These are phyloP conservation scores for Colletotrichum endophyticum DNA, from an alignment of 2,329 filamentous ascomycete genomes.

Conservation along the genomic window DNA sequence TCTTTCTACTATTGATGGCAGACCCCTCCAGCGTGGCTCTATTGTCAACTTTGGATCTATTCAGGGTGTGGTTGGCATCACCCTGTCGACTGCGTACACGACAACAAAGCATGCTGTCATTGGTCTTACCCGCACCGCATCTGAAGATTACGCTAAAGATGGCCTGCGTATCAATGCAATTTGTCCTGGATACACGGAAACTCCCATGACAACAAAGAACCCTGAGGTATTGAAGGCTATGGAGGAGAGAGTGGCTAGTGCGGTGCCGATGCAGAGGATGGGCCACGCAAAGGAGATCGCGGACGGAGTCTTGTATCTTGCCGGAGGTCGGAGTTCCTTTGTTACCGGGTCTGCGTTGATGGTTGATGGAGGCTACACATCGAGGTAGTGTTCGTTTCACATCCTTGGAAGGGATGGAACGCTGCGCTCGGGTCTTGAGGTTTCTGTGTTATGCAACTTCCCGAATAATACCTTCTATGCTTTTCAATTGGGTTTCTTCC, in stretches of 20 bases:
- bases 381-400: neutral
- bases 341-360: slow-evolving; percentile 14
- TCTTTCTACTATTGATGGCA: slow-evolving; percentile 33
- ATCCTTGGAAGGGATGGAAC: neutral
- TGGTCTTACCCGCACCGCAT: slow-evolving; percentile 27
- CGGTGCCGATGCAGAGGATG: slow-evolving; percentile 31
- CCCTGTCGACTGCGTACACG: slow-evolving; percentile 4
- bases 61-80: slow-evolving; percentile 11
- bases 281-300: slow-evolving; percentile 32
- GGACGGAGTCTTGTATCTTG: slow-evolving; percentile 30
- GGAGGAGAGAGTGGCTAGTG: slow-evolving; percentile 22
- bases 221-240: slow-evolving; percentile 31
- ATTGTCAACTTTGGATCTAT: slow-evolving; percentile 20
- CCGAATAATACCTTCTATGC: neutral
- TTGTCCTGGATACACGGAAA: slow-evolving; percentile 34
- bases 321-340: slow-evolving; percentile 14
- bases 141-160: slow-evolving; percentile 44
- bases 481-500: neutral
- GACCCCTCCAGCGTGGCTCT: slow-evolving; percentile 3
- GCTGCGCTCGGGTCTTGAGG: neutral
- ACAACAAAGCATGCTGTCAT: slow-evolving; percentile 16
- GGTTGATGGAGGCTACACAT: slow-evolving; percentile 16
- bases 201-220: slow-evolving; percentile 31
- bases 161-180: slow-evolving; percentile 44
- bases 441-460: neutral